phyloP scores from a whole-genome alignment of 2,329 filamentous ascomycete genomes.

The Rhinocladiella mackenziei region DNA sequence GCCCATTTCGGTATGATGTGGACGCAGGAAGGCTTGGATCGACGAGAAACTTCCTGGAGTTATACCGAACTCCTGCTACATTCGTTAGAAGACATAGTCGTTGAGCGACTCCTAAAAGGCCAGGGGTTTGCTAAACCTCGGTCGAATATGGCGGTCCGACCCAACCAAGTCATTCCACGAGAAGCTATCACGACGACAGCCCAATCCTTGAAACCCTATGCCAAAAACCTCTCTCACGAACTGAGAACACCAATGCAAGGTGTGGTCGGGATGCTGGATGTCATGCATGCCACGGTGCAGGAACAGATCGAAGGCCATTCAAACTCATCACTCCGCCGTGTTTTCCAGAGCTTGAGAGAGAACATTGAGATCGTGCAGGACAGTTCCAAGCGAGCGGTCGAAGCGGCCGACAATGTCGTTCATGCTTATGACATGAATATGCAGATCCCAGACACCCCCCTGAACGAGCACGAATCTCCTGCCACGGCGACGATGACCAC shows the following conservation, averaged over 20 bases:
- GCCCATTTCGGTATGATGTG: constrained; percentile 71
- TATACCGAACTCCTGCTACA: constrained; percentile 66
- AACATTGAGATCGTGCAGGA: constrained; percentile 72
- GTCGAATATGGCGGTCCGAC: constrained; percentile 27
- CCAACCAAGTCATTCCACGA: constrained; percentile 49
- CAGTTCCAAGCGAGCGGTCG: constrained; percentile 66
- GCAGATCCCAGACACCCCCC: constrained; percentile 64
- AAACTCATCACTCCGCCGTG: constrained; percentile 48
- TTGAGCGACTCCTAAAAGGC: constrained; percentile 55
- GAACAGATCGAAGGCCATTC: constrained; percentile 58
- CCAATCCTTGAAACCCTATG: constrained; percentile 67
- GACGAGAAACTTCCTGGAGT: constrained; percentile 58
- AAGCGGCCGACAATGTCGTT: constrained; percentile 71
- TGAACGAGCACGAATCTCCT: constrained; percentile 39
- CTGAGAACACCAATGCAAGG: constrained; percentile 71
- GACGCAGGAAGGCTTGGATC: constrained; percentile 58
- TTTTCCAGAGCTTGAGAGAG: constrained; percentile 61
- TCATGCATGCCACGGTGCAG: constrained; percentile 69
- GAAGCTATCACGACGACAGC: constrained; percentile 53
- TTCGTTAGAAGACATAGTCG: constrained; percentile 63
- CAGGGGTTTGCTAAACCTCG: constrained; percentile 42
- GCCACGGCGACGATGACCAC: constrained; percentile 30
- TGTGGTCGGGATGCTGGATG: constrained; percentile 70
- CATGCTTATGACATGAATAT: constrained; percentile 73
- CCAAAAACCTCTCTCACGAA: constrained; percentile 68